Percentiles rank a stretch among this genome's conserved stretches.
Evolutionary conservation across 495 filamentous ascomycete species (phyloP).

Genomic region (Aspergillus hancockii): DNA sequence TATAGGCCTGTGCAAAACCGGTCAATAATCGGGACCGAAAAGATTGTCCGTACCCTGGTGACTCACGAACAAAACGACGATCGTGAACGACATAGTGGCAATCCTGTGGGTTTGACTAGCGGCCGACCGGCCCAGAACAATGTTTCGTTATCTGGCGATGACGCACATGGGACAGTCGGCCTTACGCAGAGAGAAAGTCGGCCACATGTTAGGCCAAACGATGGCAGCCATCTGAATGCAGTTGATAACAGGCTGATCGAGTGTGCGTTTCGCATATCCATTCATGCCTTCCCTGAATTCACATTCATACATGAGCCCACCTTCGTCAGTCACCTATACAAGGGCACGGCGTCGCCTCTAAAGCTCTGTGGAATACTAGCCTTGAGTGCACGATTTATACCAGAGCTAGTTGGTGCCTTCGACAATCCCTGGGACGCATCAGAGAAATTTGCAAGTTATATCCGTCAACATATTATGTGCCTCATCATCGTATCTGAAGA

Average conservation of each 20-base stretch:
- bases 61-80: not conserved
- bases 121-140: not conserved
- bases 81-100: not conserved
- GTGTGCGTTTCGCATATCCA: not conserved
- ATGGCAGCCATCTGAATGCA: no score
- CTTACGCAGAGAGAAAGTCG: no score
- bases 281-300: slow-evolving; percentile 7
- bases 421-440: not conserved
- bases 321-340: not conserved
- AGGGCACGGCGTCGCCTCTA: not conserved
- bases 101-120: not conserved
- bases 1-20: not conserved
- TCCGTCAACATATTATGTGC: slow-evolving; percentile 9
- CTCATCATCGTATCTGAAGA: slow-evolving; percentile 4
- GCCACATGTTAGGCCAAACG: no score
- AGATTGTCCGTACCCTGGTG: not conserved
- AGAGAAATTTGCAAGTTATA: slow-evolving; percentile 7
- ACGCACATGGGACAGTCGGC: no score
- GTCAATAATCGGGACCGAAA: not conserved
- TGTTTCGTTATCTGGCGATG: no score
- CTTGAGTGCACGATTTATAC: not conserved
- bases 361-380: not conserved
- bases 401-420: not conserved
- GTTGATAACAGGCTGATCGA: no score
- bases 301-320: not conserved